Base-by-base conservation (phyloP, 2,329 filamentous ascomycete species). In the Trichoderma sp. region DNA sequence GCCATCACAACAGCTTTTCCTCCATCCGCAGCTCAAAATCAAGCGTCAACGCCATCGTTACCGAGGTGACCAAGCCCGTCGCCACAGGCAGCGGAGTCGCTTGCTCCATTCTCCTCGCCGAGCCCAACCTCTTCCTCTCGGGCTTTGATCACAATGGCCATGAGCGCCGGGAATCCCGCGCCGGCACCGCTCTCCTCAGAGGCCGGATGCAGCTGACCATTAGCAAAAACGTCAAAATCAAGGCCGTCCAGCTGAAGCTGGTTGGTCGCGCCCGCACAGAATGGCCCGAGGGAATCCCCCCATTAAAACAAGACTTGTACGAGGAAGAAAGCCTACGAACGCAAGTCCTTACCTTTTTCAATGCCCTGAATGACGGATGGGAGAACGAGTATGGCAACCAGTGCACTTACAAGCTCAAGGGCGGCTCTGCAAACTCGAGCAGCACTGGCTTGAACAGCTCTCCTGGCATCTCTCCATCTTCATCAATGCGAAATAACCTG, bases 271-370 rank as follows among this genome's bases (percentile, higher is more conserved):
- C 94, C 3, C 88, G 91, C 72, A 98, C 96, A 1, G 94, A 97
- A 77, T 99, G 96, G 96, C 95, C 96, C 19, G 96, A 98, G 82
- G 93, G 94, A 62, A 96, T 98, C 35, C 95, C 96, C 3, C 94
- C 94, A 0, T 86, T 91, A 69, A 97, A 97, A 79, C 86, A 91
- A 1, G 92, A 97, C 52, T 89, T 93, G 65, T 91, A 89, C 75
- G 94, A 98, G 77, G 92, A 93, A 72, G 92, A 96, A 73, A 92
- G 90, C 4, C 85, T 98, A 70, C 91, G 96, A 80, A 95, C 92
- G 52, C 94, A 97, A 76, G 95, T 89, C 21, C 89, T 93, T 81
- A 95, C 91, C 0, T 98, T 98, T 77, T 99, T 97, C 84, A 96
- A 97, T 75, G 91, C 92, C 59, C 83, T 86, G 76, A 86, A 89